Base-by-base conservation (phyloP, 2,329 filamentous ascomycete species). In the Akanthomyces muscarius region DNA sequence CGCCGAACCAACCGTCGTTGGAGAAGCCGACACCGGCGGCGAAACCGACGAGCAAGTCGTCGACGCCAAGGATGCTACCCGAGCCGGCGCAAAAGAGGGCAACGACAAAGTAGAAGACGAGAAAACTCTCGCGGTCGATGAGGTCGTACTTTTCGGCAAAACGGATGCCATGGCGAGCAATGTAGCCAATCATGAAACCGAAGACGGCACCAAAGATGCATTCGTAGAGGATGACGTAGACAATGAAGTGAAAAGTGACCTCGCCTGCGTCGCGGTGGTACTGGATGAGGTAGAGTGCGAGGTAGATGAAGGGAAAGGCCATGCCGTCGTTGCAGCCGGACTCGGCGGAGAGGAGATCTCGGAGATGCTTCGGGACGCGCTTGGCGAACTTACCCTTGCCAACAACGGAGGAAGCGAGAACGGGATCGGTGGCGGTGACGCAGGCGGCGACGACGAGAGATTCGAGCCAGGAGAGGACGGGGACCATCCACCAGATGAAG, bases 251-350 rank as follows among this genome's bases (percentile, higher is more conserved):
- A 66, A 89, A 89, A 18, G 88, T 85, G 48, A 96, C 90, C 61
- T 90, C 76, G 53, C 78, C 77, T 5, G 89, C 86, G 68, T 89
- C 75, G 33, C 86, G 86, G 66, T 89, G 81, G 74, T 94, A 97
- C 68, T 89, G 86, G 68, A 98, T 91, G 53, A 98, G 84, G 75
- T 97, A 98, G 36, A 97, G 80, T 1, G 91, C 89, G 36, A 99
- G 83, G 74, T 99, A 99, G 70, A 99, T 86, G 75, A 99, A 99
- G 0, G 95, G 95, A 72, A 99, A 99, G 1, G 95, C 95, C 95
- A 99, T 99, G 77, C 95, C 95, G 75, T 99, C 95, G 82, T 99
- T 99, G 79, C 95, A 99, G 36, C 95, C 95, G 8, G 95, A 99
- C 77, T 99, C 95, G 63, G 93, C 93, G 5, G 95, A 99, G 14